A percentile compares a stretch with the other conserved stretches of the same genome.
Conservation (phyloP, 2,329 filamentous ascomycete species). For the Colletotrichum sp. region DNA sequence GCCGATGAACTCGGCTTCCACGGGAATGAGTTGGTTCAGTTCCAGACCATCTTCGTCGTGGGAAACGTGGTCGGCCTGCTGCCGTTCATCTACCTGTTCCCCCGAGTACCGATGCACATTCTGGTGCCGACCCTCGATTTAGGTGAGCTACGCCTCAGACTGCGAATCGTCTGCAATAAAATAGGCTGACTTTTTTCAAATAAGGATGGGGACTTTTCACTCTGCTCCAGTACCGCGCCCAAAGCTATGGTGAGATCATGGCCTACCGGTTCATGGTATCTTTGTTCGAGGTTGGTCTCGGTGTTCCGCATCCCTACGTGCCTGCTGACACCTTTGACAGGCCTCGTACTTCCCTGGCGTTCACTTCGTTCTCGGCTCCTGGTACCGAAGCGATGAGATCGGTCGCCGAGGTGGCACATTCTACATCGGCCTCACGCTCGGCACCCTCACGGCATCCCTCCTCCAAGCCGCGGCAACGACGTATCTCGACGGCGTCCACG, state of each 20-base stretch:
- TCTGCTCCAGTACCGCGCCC: conserved; percentile 56
- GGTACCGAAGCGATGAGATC: conserved; percentile 66
- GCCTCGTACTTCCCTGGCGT: conserved; percentile 45
- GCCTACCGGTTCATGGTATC: conserved; percentile 45
- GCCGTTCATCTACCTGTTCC: conserved; percentile 58
- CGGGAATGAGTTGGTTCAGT: neutral
- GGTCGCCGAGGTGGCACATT: conserved; percentile 69
- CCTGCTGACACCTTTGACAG: neutral
- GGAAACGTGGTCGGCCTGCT: conserved; percentile 57
- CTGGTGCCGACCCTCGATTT: conserved; percentile 57
- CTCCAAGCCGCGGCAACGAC: conserved; percentile 49
- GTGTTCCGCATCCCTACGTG: conserved; percentile 49
- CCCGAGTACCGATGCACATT: conserved; percentile 50
- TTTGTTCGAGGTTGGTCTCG: conserved; percentile 40
- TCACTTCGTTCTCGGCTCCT: conserved; percentile 51
- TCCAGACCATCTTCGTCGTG: conserved; percentile 23
- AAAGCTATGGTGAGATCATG: conserved; percentile 51
- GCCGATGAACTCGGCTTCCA: conserved; percentile 3
- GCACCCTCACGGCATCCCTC: conserved; percentile 56
- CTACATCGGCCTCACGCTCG: conserved; percentile 56
- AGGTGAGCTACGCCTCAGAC: neutral
- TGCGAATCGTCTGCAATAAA: rapidly evolving
- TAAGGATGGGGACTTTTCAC: conserved; percentile 61
- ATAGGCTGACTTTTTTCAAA: rapidly evolving
- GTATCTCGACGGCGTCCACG: conserved; percentile 46